These are phyloP conservation scores for Hibiscus trionum DNA, from an alignment of 345 rosid species.

Conservation along the genomic window DNA sequence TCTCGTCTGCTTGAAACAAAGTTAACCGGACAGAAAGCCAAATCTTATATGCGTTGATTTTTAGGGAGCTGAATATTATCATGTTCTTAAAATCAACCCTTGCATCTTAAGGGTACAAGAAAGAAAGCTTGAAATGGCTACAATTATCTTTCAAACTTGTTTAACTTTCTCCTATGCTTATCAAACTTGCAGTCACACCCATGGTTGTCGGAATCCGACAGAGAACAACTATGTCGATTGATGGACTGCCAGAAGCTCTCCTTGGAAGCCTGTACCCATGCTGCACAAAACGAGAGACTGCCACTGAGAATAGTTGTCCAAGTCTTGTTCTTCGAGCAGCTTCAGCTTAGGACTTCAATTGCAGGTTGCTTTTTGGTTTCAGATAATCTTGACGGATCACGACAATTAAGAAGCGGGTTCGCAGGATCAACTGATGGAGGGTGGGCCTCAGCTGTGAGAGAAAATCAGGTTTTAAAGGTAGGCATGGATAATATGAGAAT, in stretches of 20 bases:
- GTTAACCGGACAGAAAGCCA: background rate
- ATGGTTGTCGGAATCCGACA: constrained; percentile 57
- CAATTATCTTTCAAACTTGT: background rate
- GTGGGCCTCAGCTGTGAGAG: constrained; percentile 90
- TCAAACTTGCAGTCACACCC: constrained; percentile 8
- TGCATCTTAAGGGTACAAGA: background rate
- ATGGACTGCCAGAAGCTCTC: constrained; percentile 98
- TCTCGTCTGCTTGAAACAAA: background rate
- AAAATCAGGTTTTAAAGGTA: constrained; percentile 91
- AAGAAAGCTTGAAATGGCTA: background rate
- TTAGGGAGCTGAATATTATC: background rate
- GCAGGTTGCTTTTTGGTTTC: constrained; percentile 95
- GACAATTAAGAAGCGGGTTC: background rate
- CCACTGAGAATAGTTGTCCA: constrained; percentile 83
- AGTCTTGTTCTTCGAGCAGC: constrained; percentile 99
- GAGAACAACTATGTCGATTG: constrained; percentile 82
- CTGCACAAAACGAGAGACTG: constrained; percentile 90
- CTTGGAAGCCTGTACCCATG: constrained; percentile 96
- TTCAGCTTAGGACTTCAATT: constrained; percentile 91
- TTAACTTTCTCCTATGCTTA: constrained; percentile 1
- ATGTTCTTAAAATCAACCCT: background rate
- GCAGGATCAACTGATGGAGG: constrained; percentile 73
- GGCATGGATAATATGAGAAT: constrained; percentile 97
- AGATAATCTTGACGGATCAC: constrained; percentile 45
- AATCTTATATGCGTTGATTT: background rate